A percentile compares a stretch with the other conserved stretches of the same genome.
Conservation (phyloP, 768 basidiomycete genomes). For the Thelephora ganbajun region DNA sequence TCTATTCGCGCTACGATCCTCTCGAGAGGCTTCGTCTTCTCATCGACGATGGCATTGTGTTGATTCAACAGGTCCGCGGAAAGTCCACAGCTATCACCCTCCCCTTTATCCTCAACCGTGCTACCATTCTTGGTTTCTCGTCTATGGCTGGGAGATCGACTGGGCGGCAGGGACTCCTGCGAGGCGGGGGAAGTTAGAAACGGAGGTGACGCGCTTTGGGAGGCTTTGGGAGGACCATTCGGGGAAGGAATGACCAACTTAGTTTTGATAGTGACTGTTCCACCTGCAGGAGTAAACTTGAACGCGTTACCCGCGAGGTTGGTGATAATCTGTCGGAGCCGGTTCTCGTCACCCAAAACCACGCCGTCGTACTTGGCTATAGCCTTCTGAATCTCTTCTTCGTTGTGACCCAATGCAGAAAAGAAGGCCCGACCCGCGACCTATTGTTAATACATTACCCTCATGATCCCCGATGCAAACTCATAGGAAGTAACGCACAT, state of each 20-base stretch:
- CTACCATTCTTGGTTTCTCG: background rate
- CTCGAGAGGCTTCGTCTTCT: conserved; percentile 32
- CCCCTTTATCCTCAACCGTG: background rate
- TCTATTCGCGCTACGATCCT: conserved; percentile 75
- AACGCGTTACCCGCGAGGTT: conserved; percentile 79
- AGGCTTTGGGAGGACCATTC: background rate
- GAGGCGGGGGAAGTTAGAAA: no score
- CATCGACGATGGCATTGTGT: conserved; percentile 33
- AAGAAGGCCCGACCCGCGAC: conserved; percentile 47
- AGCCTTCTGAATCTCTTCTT: conserved; percentile 23
- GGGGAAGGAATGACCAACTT: conserved; percentile 29
- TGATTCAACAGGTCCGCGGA: conserved; percentile 25
- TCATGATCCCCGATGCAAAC: no score
- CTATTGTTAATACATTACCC: conserved; percentile 16
- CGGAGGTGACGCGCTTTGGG: no score
- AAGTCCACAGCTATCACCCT: conserved; percentile 4
- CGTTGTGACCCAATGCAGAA: conserved; percentile 40
- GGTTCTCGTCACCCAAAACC: conserved; percentile 75
- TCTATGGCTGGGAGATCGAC: background rate
- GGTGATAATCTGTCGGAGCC: conserved; percentile 68
- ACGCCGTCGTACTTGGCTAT: conserved; percentile 38
- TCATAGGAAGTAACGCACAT: conserved; percentile 21
- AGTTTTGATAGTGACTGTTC: conserved; percentile 54
- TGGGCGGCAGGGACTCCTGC: background rate
- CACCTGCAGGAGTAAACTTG: conserved; percentile 65